Evolutionary conservation across 2,329 filamentous ascomycete genomes (phyloP).

Genomic region (Trichophyton benhamiae): DNA sequence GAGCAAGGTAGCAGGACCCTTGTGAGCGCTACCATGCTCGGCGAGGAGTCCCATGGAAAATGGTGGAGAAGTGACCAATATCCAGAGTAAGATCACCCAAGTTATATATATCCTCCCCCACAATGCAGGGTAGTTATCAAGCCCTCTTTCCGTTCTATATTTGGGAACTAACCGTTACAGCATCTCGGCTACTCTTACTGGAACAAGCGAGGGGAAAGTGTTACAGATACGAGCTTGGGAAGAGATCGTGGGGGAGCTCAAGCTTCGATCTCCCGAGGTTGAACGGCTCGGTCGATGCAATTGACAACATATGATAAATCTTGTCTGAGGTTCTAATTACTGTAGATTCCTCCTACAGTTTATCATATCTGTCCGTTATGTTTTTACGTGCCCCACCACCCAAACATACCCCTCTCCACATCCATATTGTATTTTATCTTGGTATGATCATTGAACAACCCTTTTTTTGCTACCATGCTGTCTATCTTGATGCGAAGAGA

Average conservation of each 20-base stretch:
- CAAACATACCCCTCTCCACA: background rate
- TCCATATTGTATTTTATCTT: background rate
- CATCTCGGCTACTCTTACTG: conserved; percentile 7
- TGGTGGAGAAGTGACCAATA: conserved; percentile 29
- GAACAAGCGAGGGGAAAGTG: conserved; percentile 5
- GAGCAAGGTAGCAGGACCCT: conserved; percentile 35
- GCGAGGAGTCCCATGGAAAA: conserved; percentile 32
- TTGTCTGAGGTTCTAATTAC: background rate
- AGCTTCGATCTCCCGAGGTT: conserved; percentile 2
- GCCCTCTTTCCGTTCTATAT: background rate
- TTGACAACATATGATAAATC: background rate
- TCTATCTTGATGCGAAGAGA: background rate
- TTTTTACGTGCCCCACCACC: background rate
- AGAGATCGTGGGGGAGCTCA: conserved; percentile 10
- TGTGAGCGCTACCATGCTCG: conserved; percentile 31
- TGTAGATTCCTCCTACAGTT: background rate
- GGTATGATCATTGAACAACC: background rate
- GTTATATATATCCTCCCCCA: background rate
- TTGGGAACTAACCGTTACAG: conserved; percentile 1
- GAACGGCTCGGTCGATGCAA: background rate
- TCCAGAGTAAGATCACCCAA: conserved; percentile 10
- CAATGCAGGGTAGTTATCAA: background rate
- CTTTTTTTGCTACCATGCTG: background rate
- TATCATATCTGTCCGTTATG: background rate
- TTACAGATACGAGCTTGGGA: conserved; percentile 9